These are phyloP conservation scores for Xylariales sp. DNA, from an alignment of 2,329 filamentous ascomycete genomes.

Conservation along the genomic window DNA sequence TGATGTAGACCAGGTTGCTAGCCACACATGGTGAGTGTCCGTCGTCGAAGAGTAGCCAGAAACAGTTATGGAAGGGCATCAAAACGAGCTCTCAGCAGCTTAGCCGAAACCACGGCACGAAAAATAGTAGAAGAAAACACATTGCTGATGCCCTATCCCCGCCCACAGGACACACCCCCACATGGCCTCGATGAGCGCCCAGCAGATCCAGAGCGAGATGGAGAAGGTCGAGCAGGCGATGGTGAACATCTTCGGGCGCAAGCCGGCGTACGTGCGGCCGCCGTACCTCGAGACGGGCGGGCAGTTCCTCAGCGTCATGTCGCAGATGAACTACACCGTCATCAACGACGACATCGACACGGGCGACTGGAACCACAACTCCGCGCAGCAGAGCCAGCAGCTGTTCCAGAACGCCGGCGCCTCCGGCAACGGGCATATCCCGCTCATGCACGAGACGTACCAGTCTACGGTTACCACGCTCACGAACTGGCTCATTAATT, in stretches of 20 bases:
- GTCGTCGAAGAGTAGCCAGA: background rate
- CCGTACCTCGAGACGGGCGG: slow-evolving; percentile 62
- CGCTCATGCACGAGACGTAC: slow-evolving; percentile 68
- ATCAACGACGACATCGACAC: slow-evolving; percentile 71
- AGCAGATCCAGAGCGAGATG: slow-evolving; percentile 60
- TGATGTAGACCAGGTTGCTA: slow-evolving; percentile 59
- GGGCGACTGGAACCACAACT: slow-evolving; percentile 68
- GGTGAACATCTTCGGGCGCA: slow-evolving; percentile 61
- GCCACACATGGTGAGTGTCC: slow-evolving; percentile 61
- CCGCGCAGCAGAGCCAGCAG: slow-evolving; percentile 63
- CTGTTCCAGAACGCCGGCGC: slow-evolving; percentile 61
- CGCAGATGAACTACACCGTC: slow-evolving; percentile 66
- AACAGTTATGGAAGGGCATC: too few species aligned
- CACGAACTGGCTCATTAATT: slow-evolving; percentile 62
- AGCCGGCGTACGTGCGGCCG: slow-evolving; percentile 63
- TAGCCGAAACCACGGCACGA: background rate
- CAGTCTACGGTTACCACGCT: slow-evolving; percentile 60
- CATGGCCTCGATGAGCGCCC: slow-evolving; percentile 54
- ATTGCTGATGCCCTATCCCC: slow-evolving; percentile 1
- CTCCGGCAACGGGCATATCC: slow-evolving; percentile 62
- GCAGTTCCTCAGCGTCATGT: slow-evolving; percentile 56
- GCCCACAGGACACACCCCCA: slow-evolving; percentile 58
- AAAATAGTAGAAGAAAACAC: background rate
- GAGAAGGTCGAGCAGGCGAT: slow-evolving; percentile 62
- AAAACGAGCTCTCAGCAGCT: background rate